Conservation (phyloP, 2,329 filamentous ascomycete genomes). For the Aspergillus pseudoviridinutans region DNA sequence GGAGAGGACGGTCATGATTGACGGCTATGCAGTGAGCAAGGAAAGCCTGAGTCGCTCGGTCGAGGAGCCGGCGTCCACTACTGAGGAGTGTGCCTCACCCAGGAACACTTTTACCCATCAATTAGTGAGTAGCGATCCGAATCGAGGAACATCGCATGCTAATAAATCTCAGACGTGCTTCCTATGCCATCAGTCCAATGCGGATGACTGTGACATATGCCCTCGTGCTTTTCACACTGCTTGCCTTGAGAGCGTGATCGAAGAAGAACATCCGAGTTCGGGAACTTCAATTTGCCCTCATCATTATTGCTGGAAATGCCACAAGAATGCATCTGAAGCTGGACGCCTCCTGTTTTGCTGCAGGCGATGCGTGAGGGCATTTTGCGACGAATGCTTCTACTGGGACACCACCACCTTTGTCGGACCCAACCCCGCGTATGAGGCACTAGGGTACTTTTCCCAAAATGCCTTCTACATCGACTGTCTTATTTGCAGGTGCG, state of each 20-base stretch:
- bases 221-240: conserved; percentile 52
- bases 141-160: neutral
- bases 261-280: conserved; percentile 20
- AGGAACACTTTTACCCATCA: conserved; percentile 41
- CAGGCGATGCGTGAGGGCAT: conserved; percentile 53
- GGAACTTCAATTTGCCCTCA: conserved; percentile 43
- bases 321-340: conserved; percentile 45
- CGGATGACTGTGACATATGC: conserved; percentile 36
- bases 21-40: conserved; percentile 55
- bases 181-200: conserved; percentile 2
- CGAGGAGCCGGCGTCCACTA: conserved; percentile 37
- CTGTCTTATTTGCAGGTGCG: conserved; percentile 1
- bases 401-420: conserved; percentile 49
- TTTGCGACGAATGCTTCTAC: conserved; percentile 58
- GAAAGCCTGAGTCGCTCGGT: conserved; percentile 47
- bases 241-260: conserved; percentile 39
- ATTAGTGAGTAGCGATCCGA: conserved; percentile 21
- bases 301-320: conserved; percentile 53
- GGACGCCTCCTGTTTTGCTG: conserved; percentile 48
- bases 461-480: conserved; percentile 49
- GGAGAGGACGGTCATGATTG: conserved; percentile 55
- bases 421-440: conserved; percentile 48
- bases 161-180: conserved; percentile 15
- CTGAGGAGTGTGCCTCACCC: neutral
- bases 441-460: conserved; percentile 45